Evolutionary conservation across 192 early-diverging fungal species (phyloP).

Genomic region (Coemansia sp.): DNA sequence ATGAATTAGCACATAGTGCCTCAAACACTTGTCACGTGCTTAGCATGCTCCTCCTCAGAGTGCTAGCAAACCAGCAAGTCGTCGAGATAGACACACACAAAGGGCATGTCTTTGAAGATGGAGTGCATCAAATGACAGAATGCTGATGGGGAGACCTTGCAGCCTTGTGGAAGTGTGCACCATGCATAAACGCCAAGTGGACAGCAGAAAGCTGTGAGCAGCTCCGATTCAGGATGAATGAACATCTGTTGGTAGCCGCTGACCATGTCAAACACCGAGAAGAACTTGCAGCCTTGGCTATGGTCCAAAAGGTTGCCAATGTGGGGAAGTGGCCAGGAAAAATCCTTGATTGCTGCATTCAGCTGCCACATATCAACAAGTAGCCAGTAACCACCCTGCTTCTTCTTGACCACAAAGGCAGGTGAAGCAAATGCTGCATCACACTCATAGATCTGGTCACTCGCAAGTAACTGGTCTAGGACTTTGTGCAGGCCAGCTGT

Average conservation of each 20-base stretch:
- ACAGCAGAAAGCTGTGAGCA: neutral
- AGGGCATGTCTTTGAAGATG: neutral
- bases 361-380: neutral
- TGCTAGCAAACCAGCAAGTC: neutral
- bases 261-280: neutral
- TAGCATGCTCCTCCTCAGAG: neutral
- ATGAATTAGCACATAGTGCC: neutral
- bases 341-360: neutral
- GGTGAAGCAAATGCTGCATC: too few species aligned
- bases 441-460: too few species aligned
- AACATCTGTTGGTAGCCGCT: neutral
- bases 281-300: neutral
- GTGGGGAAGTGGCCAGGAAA: neutral
- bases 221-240: neutral
- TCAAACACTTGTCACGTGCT: neutral
- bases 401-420: too few species aligned
- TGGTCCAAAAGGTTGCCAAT: neutral
- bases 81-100: neutral
- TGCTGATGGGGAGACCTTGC: neutral
- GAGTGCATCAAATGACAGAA: neutral
- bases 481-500: neutral
- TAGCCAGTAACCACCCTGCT: neutral
- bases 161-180: neutral
- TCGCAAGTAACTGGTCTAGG: neutral
- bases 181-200: neutral